Evolutionary conservation across 2,329 filamentous ascomycete genomes (phyloP), one percentile per base, ranked within the genome.

Genomic region (Aureobasidium sp.): DNA sequence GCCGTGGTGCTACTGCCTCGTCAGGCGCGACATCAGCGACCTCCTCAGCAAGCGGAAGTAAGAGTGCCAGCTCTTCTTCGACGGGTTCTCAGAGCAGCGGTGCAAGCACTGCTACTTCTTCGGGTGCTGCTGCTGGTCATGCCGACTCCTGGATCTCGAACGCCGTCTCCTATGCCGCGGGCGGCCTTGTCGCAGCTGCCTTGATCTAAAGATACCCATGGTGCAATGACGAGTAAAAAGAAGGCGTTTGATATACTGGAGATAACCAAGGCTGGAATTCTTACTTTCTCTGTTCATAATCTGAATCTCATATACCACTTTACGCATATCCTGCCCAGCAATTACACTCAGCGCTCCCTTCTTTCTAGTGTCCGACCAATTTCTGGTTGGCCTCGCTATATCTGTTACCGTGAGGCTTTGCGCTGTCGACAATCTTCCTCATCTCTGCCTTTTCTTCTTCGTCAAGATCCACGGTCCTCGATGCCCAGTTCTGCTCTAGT

Each of bases 401-500:
- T 63, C 75, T 67, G 36, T 74, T 71, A 0, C 75, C 75, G 30
- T 69, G 67, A 0, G 74, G 74, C 65, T 77, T 76, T 1, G 70
- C 70, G 25, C 63, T 63, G 63, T 78, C 72, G 25, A 78, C 67
- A 15, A 77, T 72, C 13, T 27, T 66, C 5, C 77, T 68, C 68
- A 79, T 74, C 61, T 77, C 74, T 37, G 65, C 48, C 64, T 70
- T 66, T 55, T 79, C 77, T 34, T 75, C 73, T 27, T 74, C 70
- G 72, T 76, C 4, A 75, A 67, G n/a, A 4, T 63, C 63, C 0
- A 70, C 58, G 10, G 66, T 62, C 36, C 63, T 65, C 3, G 63
- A 65, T 5, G 55, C 53, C 53, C 55, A 66, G 30, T 68, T 69
- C 62, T 68, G 65, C 41, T 68, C 64, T 42, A 69, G 44, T 7